Percentiles rank a stretch among this genome's conserved stretches.
Conservation (phyloP, 345 rosid species). For the Arabidopsis arenosa region DNA sequence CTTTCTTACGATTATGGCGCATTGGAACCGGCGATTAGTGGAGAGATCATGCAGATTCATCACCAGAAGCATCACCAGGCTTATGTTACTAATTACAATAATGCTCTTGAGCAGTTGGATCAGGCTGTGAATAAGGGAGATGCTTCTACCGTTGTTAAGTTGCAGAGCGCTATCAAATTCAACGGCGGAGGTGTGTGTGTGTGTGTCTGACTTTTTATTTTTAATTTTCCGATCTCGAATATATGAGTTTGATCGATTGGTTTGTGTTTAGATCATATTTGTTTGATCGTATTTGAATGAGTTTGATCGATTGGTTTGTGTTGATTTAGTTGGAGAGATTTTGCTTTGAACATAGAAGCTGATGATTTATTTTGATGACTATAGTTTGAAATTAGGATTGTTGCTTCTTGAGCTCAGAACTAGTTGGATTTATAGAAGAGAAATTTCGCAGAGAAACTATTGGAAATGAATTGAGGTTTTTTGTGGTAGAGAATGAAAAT, state of each 20-base stretch:
- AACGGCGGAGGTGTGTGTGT: slow-evolving; percentile 79
- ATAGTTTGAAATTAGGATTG: neutral
- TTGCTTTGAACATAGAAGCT: slow-evolving; percentile 3
- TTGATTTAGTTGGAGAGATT: neutral
- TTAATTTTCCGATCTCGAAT: neutral
- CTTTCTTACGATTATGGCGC: slow-evolving; percentile 87
- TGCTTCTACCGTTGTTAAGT: slow-evolving; percentile 62
- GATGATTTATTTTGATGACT: neutral
- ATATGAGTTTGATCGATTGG: neutral
- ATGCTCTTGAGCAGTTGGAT: slow-evolving; percentile 79
- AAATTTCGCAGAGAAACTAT: too few relatives aligned
- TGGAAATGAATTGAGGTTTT: neutral
- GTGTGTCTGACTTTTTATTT: slow-evolving; percentile 11
- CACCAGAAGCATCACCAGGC: slow-evolving; percentile 99
- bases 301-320: neutral
- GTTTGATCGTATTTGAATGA: too few relatives aligned
- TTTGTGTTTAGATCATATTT: slow-evolving; percentile 11
- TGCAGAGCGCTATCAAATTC: slow-evolving; percentile 94
- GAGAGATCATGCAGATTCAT: slow-evolving; percentile 94
- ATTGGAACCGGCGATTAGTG: slow-evolving; percentile 91
- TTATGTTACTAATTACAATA: slow-evolving; percentile 87
- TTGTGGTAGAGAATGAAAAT: slow-evolving; percentile 7
- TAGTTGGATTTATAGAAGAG: neutral
- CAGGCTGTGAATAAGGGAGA: slow-evolving; percentile 74
- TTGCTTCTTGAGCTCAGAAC: slow-evolving; percentile 2